Percentiles rank a stretch among this genome's conserved stretches.
Conservation (phyloP, 495 filamentous ascomycete species). For the Lepraria neglecta region DNA sequence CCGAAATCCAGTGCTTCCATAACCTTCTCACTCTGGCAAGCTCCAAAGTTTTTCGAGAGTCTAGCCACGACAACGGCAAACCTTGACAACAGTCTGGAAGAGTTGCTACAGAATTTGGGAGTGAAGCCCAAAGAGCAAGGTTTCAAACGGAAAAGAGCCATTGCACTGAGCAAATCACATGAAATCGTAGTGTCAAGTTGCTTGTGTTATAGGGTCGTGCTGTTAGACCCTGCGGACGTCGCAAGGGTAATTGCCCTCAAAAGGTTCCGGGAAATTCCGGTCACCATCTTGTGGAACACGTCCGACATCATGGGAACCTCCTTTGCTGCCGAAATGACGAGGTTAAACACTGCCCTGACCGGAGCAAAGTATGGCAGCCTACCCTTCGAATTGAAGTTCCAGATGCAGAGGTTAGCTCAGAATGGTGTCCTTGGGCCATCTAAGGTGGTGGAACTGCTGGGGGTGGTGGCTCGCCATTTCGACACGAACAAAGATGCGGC, state of each 20-base stretch:
- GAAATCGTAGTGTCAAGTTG: slow-evolving; percentile 26
- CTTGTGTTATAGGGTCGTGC: slow-evolving; percentile 28
- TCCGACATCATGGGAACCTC: slow-evolving; percentile 5
- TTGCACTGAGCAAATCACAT: slow-evolving; percentile 26
- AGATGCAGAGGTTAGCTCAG: slow-evolving; percentile 36
- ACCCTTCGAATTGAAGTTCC: slow-evolving; percentile 38
- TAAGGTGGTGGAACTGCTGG: slow-evolving; percentile 25
- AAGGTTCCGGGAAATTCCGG: slow-evolving; percentile 23
- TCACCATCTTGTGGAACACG: slow-evolving; percentile 25
- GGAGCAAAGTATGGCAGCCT: slow-evolving; percentile 20
- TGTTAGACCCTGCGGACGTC: slow-evolving; percentile 13
- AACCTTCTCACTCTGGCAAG: slow-evolving; percentile 32
- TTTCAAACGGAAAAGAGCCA: slow-evolving; percentile 17
- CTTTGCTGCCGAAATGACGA: slow-evolving; percentile 20
- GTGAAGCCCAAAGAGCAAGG: slow-evolving; percentile 16
- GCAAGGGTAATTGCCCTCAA: slow-evolving; percentile 18
- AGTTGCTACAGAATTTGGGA: slow-evolving; percentile 13
- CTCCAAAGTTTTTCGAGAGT: slow-evolving; percentile 29
- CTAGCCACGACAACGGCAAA: not conserved
- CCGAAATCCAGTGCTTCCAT: slow-evolving; percentile 28
- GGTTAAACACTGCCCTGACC: slow-evolving; percentile 27
- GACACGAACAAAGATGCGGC: not conserved
- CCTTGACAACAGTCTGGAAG: slow-evolving; percentile 22
- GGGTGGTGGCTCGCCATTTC: slow-evolving; percentile 9
- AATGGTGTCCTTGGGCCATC: slow-evolving; percentile 34